Conservation (phyloP, 257 asterid species). For the Nemophila menziesii region DNA sequence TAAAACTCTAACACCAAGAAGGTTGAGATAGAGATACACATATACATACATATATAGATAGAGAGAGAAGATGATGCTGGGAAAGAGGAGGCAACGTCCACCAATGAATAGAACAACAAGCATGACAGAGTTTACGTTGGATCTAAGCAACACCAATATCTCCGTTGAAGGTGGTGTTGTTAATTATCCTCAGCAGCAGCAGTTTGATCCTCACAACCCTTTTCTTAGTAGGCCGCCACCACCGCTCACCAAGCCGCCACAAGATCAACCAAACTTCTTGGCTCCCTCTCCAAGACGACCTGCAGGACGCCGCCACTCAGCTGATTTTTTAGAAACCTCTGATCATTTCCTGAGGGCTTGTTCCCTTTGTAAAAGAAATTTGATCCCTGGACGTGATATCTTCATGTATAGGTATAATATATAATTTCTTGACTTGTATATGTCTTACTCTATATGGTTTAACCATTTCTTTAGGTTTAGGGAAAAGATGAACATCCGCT, state of each 20-base stretch:
- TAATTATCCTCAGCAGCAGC: constrained; percentile 6
- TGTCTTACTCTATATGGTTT: no score
- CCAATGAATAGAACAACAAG: constrained; percentile 70
- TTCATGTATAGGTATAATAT: constrained; percentile 66
- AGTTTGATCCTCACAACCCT: constrained; percentile 24
- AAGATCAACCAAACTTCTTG: constrained; percentile 20
- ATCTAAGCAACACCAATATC: constrained; percentile 15
- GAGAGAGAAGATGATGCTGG: constrained; percentile 36
- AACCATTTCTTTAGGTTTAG: no score
- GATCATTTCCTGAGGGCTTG: constrained; percentile 50
- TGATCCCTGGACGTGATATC: constrained; percentile 67
- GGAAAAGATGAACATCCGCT: no score
- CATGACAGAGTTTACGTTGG: constrained; percentile 58
- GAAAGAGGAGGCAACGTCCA: constrained; percentile 70
- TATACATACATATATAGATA: neutral
- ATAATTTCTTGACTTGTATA: neutral
- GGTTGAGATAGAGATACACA: neutral
- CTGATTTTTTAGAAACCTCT: constrained; percentile 33
- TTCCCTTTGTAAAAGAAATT: constrained; percentile 54
- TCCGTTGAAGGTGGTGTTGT: constrained; percentile 1
- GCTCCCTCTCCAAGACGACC: constrained; percentile 11
- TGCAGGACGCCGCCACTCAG: constrained; percentile 44
- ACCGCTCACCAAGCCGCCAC: neutral
- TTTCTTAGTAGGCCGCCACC: constrained; percentile 6
- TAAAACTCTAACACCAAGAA: neutral